A percentile compares a stretch with the other conserved stretches of the same genome.
Evolutionary conservation across 2,329 filamentous ascomycete genomes (phyloP).

Genomic region (Huntiella moniliformis): DNA sequence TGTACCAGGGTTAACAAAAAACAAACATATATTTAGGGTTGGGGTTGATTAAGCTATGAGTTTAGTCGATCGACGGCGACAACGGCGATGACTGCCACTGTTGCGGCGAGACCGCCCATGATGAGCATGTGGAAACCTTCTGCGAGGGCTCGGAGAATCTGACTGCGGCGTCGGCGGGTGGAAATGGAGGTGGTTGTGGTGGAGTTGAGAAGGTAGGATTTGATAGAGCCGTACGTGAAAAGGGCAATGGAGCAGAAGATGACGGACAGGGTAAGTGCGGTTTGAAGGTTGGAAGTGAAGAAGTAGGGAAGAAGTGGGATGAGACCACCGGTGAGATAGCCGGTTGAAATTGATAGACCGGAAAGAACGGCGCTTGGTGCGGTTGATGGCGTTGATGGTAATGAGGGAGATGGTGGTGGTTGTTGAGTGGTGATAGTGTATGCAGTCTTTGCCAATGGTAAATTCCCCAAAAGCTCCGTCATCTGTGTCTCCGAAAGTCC

Average conservation of each 20-base stretch:
- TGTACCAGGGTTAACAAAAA: no score
- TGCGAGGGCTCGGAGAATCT: slow-evolving; percentile 12
- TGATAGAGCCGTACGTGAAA: slow-evolving; percentile 37
- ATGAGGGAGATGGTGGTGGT: slow-evolving; percentile 15
- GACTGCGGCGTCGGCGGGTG: slow-evolving; percentile 14
- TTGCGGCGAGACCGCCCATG: slow-evolving; percentile 15
- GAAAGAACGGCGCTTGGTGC: slow-evolving; percentile 24
- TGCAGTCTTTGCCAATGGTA: no score
- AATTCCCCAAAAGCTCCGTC: no score
- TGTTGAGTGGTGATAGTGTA: no score
- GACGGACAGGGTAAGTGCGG: slow-evolving; percentile 33
- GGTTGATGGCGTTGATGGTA: slow-evolving; percentile 13
- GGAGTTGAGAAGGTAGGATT: slow-evolving; percentile 21
- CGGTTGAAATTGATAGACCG: slow-evolving; percentile 39
- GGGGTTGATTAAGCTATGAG: no score
- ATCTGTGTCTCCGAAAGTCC: slow-evolving; percentile 12
- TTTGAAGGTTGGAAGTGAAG: slow-evolving; percentile 23
- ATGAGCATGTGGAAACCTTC: slow-evolving; percentile 20
- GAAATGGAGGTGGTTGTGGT: no score
- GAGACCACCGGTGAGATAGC: slow-evolving; percentile 43
- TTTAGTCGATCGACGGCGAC: no score
- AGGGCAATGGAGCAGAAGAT: slow-evolving; percentile 33
- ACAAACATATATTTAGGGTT: no score
- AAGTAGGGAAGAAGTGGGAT: slow-evolving; percentile 46
- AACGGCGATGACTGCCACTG: no score